phyloP scores from a whole-genome alignment of 2,329 filamentous ascomycete genomes.

The Ophiocordyceps robertsii region DNA sequence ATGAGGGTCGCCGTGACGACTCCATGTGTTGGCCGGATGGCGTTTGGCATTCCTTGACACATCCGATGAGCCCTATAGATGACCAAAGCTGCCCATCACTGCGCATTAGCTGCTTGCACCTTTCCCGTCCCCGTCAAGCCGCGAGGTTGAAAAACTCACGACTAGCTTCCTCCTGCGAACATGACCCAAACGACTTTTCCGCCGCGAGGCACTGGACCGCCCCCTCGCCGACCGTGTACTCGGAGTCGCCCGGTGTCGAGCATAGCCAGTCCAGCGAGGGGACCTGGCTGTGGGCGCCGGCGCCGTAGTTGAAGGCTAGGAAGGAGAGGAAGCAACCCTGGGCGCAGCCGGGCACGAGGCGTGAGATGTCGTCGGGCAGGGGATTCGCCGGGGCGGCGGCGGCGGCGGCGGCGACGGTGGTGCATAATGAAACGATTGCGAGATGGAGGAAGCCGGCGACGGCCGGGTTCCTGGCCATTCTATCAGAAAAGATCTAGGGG shows the following conservation, averaged over 20 bases:
- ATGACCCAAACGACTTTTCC: slow-evolving; percentile 34
- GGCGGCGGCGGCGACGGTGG: slow-evolving; percentile 2
- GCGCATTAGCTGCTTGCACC: too few species aligned
- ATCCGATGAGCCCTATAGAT: slow-evolving; percentile 41
- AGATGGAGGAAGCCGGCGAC: slow-evolving; percentile 17
- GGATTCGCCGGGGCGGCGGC: slow-evolving; percentile 13
- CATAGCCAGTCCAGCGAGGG: slow-evolving; percentile 52
- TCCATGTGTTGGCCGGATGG: slow-evolving; percentile 42
- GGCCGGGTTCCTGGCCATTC: slow-evolving; percentile 26
- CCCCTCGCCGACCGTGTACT: slow-evolving; percentile 60
- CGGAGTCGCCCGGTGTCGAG: slow-evolving; percentile 39
- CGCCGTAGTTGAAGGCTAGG: slow-evolving; percentile 43
- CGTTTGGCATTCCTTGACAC: slow-evolving; percentile 36
- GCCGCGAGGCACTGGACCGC: slow-evolving; percentile 53
- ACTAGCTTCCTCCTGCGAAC: slow-evolving; percentile 28
- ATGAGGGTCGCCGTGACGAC: slow-evolving; percentile 45
- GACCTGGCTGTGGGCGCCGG: slow-evolving; percentile 29
- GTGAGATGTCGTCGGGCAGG: slow-evolving; percentile 23
- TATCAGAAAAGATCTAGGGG: slow-evolving; percentile 26
- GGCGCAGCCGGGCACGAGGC: slow-evolving; percentile 44
- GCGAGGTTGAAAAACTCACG: slow-evolving; percentile 12
- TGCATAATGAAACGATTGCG: slow-evolving; percentile 11
- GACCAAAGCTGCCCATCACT: slow-evolving; percentile 12
- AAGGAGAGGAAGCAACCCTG: slow-evolving; percentile 49
- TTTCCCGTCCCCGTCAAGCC: neutral